Evolutionary conservation across 1,139 yeast genomes (phyloP).

Genomic region (Scheffersomyces cryptocercus): DNA sequence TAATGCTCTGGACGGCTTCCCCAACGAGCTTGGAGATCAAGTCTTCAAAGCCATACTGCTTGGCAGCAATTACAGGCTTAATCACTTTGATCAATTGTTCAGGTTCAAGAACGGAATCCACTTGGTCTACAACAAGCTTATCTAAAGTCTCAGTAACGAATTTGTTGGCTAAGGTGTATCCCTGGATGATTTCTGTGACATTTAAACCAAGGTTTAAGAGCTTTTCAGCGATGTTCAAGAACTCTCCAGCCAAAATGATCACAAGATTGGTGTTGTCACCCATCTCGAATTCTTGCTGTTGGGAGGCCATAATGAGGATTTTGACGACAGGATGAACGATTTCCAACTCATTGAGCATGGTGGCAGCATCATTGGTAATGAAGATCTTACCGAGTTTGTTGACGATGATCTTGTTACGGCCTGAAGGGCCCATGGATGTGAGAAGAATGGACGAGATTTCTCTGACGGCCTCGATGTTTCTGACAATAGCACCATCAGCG

Average conservation of each 20-base stretch:
- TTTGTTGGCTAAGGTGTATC: slow-evolving; percentile 80
- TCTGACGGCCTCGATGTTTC: slow-evolving; percentile 92
- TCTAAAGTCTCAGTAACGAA: slow-evolving; percentile 72
- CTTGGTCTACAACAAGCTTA: slow-evolving; percentile 60
- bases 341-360: slow-evolving; percentile 89
- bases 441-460: slow-evolving; percentile 90
- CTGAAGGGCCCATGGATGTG: slow-evolving; percentile 97
- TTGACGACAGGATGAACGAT: slow-evolving; percentile 98
- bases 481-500: slow-evolving; percentile 91
- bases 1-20: slow-evolving; percentile 78
- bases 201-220: slow-evolving; percentile 81
- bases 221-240: slow-evolving; percentile 80
- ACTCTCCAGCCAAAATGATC: slow-evolving; percentile 80
- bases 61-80: slow-evolving; percentile 86
- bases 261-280: slow-evolving; percentile 53
- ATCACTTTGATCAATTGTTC: slow-evolving; percentile 71
- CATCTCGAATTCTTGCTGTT: slow-evolving; percentile 90
- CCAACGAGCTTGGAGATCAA: slow-evolving; percentile 75
- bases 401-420: slow-evolving; percentile 92
- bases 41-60: slow-evolving; percentile 89
- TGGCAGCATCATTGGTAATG: slow-evolving; percentile 95
- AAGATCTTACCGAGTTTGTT: slow-evolving; percentile 79
- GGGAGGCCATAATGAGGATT: slow-evolving; percentile 91
- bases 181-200: slow-evolving; percentile 88
- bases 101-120: slow-evolving; percentile 56